Conservation (phyloP, 257 asterid species). For the Solanum paucissectum region DNA sequence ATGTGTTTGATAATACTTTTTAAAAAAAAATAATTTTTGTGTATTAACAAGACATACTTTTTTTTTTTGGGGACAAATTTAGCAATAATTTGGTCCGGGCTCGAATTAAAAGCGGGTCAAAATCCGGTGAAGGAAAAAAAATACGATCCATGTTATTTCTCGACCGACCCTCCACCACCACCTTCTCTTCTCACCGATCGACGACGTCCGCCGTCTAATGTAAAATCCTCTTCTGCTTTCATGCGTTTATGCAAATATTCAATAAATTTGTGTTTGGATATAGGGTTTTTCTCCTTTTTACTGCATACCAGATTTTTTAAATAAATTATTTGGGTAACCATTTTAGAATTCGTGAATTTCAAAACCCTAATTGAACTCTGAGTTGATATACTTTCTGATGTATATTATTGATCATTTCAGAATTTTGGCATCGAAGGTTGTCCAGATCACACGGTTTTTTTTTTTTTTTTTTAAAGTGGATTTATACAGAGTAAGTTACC, state of each 20-base stretch:
- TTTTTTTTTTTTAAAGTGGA: constrained; percentile 8
- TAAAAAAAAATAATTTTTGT: too few species aligned
- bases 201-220: constrained; percentile 18
- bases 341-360: constrained; percentile 3
- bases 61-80: not conserved
- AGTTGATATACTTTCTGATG: constrained; percentile 16
- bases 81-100: not conserved
- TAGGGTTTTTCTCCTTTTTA: not conserved
- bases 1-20: not conserved
- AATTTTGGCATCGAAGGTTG: constrained; percentile 25
- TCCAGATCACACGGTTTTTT: constrained; percentile 41
- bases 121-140: not conserved
- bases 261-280: not conserved
- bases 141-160: constrained; percentile 24
- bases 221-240: constrained; percentile 2
- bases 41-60: not conserved
- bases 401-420: constrained; percentile 30
- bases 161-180: constrained; percentile 32
- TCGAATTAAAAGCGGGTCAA: not conserved
- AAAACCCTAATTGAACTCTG: constrained; percentile 69
- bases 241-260: not conserved
- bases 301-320: not conserved
- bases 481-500: constrained; percentile 14
- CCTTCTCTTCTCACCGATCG: constrained; percentile 24
- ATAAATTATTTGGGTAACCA: not conserved